Evolutionary conservation across 2,329 filamentous ascomycete genomes (phyloP).

Genomic region (Claviceps sp.): DNA sequence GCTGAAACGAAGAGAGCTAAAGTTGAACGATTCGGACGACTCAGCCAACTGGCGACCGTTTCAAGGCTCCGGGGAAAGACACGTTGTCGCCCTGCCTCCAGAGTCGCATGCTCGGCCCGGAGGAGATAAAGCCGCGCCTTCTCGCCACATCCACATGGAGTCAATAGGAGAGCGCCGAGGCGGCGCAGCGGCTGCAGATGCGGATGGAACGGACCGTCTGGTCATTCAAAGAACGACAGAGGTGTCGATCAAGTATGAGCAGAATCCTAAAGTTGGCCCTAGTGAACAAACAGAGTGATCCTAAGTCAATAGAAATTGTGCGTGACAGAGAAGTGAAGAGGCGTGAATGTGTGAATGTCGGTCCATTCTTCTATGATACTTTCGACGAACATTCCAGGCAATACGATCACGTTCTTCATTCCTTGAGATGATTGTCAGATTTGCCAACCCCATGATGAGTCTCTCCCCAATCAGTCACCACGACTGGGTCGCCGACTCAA

Average conservation of each 20-base stretch:
- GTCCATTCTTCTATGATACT: not conserved
- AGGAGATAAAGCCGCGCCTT: not conserved
- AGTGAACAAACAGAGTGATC: not conserved
- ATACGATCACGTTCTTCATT: too few species aligned
- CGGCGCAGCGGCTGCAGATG: not conserved
- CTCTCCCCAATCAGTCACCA: not conserved
- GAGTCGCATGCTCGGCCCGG: not conserved
- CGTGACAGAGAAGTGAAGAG: not conserved
- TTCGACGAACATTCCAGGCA: not conserved
- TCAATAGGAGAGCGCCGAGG: not conserved
- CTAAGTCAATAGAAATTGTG: not conserved
- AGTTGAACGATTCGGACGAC: not conserved
- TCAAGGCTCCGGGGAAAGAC: not conserved
- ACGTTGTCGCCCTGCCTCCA: not conserved
- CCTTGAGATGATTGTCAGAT: not conserved
- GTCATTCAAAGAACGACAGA: conserved; percentile 5
- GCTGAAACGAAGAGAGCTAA: conserved; percentile 2
- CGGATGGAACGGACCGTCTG: not conserved
- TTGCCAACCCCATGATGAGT: not conserved
- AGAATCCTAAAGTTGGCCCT: not conserved
- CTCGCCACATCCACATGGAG: not conserved
- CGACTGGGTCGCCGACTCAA: not conserved
- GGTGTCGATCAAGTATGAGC: conserved; percentile 2
- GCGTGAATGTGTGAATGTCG: not conserved
- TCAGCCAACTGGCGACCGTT: conserved; percentile 4